Evolutionary conservation across 2,329 filamentous ascomycete species (phyloP), one percentile per base, ranked within the genome.

Genomic region (Phaeosphaeriaceae sp.): DNA sequence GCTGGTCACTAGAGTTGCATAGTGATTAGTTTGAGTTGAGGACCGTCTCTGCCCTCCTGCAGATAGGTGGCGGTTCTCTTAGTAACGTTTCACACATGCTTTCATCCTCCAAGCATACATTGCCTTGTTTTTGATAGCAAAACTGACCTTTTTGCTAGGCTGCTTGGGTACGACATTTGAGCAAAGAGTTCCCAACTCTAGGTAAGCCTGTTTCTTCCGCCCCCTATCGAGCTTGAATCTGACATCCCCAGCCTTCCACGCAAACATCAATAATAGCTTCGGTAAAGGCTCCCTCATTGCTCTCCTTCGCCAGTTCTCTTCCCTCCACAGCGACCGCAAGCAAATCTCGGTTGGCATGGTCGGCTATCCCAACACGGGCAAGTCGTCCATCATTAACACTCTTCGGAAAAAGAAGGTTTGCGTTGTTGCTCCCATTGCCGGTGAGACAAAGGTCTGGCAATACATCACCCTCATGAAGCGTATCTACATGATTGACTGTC

Each of bases 11-110:
- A 85, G 82, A 87, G 83, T 79, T 78, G 77, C 82, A 56, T 29
- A 82, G 83, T 94, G 90, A 87, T 88, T 89, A 87, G 87, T 90
- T 88, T 91, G 93, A 97, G 94, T 97, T 97, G 94, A 97, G 88
- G 81, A 81, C 85, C 86, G 84, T 83, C 85, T 84, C 84, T 81
- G 77, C 83, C 73, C 2, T 42, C 72, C 35, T 64, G 70, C 70
- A 82, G 82, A 78, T 77, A 77, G 77, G 78, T 92, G 86, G 88
- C 85, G 84, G 83, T 83, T 81, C 89, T 97, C 94, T 96, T 99
- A 99, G 94, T 97, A 88, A 90, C 88, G 90, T 89, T 88, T 88
- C 92, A 93, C 84, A 99, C 88, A 92, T 85, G 63, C 64, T 54
- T 52, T 65, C 68, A 58, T 62, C 54, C 61, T 46, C 6, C 17